Evolutionary conservation across 2,329 filamentous ascomycete species (phyloP), one percentile per base, ranked within the genome.

Genomic region (Xylariaceae sp.): DNA sequence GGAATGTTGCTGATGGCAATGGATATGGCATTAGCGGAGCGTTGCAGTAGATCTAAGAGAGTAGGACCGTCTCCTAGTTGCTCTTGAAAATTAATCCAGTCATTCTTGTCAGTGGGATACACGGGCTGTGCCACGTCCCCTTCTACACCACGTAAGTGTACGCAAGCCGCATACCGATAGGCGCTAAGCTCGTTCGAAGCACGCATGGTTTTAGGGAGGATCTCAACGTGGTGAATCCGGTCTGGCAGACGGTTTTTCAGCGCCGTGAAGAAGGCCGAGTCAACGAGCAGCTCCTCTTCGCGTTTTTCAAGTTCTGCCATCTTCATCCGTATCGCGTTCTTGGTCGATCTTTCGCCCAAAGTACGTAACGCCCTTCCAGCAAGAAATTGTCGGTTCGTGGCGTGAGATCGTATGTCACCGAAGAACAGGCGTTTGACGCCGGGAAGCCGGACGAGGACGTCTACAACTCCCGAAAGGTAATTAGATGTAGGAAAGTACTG

Each of bases 1-100:
- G 38, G 39, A 10, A 47, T 47, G 21, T 47, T 47, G 44, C 39
- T 42, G 5, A 47, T 35, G 16, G 44, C 38, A 4, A 47, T 10
- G 16, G 19, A 12, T 12, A 16, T 6, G 6, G 44, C 33, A 4
- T 10, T 16, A 7, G 14, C n/a, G 14, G 44, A 38, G 22, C 19
- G 33, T 4, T 14, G 34, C 16, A 47, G 35, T 4, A 47, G 21
- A 5, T 37, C 10, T 7, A 33, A 14, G 14, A 47, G 44, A 14
- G 33, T 33, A n/a, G 34, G 19, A 6, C 8, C 12, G 29, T 41
- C 38, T 5, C 42, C 19, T 5, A 25, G n/a, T 39, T 47, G 34
- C 5, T 22, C 12, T 21, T 8, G 23, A 17, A 47, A 47, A 22
- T 47, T 39, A 27, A 42, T 14, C 44, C 44, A 47, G 12, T 22